Evolutionary conservation across 2,329 filamentous ascomycete genomes (phyloP).

Genomic region (Colletotrichum lentis): DNA sequence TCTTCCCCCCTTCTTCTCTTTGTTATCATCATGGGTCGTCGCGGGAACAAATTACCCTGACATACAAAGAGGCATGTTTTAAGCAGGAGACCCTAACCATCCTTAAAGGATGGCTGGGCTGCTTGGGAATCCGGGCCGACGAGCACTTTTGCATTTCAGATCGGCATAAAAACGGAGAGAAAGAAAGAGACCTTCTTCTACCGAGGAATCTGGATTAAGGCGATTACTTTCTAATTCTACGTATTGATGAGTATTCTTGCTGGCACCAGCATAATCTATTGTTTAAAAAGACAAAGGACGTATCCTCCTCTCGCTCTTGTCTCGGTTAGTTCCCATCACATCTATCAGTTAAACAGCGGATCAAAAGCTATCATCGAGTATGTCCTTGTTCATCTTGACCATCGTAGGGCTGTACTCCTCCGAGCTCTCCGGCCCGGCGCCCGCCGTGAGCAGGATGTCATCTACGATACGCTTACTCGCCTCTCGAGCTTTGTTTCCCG

Average conservation of each 20-base stretch:
- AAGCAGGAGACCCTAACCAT: background rate
- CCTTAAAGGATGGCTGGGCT: background rate
- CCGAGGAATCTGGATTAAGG: background rate
- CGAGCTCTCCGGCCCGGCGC: conserved; percentile 64
- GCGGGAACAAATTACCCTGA: too few species aligned
- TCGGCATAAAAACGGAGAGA: background rate
- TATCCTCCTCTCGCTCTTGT: background rate
- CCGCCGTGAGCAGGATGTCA: conserved; percentile 79
- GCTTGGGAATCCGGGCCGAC: background rate
- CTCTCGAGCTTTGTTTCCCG: conserved; percentile 67
- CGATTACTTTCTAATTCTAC: background rate
- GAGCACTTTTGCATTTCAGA: background rate
- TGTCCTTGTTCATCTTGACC: conserved; percentile 70
- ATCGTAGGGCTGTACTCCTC: conserved; percentile 72
- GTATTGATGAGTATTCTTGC: background rate
- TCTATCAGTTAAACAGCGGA: background rate
- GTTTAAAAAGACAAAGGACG: too few species aligned
- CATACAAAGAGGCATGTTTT: background rate
- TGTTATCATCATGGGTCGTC: background rate
- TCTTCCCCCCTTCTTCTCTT: background rate
- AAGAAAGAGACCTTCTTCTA: background rate
- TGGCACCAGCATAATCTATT: background rate
- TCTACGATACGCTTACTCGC: conserved; percentile 84
- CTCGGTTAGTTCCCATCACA: background rate
- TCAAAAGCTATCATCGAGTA: conserved; percentile 70